phyloP scores from a whole-genome alignment of 73 alveolate species.

The Urostyla sp. region DNA sequence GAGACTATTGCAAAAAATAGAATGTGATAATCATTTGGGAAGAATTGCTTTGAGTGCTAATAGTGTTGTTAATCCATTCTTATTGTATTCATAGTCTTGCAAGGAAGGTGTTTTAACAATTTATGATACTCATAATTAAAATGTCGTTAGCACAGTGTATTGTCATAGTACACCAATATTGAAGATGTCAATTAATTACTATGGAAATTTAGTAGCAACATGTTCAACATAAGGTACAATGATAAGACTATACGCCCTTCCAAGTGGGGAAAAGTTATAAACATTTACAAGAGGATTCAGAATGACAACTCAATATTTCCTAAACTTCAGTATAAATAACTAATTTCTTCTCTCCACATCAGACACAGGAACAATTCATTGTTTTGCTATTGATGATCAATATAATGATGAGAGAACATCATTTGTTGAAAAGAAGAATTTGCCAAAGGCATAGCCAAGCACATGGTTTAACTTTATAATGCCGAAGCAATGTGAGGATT shows the following conservation, averaged over 20 bases:
- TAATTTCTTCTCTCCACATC: conserved; percentile 73
- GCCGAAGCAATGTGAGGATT: conserved; percentile 43
- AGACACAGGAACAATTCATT: conserved; percentile 84
- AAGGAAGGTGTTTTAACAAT: conserved; percentile 82
- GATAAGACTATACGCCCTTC: conserved; percentile 83
- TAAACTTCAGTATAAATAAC: conserved; percentile 72
- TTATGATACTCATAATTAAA: conserved; percentile 76
- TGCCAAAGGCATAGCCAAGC: conserved; percentile 9
- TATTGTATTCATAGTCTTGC: conserved; percentile 71
- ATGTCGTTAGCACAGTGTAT: conserved; percentile 62
- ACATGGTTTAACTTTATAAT: conserved; percentile 20
- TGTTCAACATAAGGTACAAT: conserved; percentile 87
- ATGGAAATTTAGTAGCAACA: conserved; percentile 85
- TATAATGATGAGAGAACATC: neutral
- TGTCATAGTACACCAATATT: conserved; percentile 86
- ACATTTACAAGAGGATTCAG: conserved; percentile 80
- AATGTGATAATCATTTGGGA: conserved; percentile 77
- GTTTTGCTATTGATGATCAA: conserved; percentile 54
- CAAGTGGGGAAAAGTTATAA: conserved; percentile 83
- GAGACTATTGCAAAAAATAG: conserved; percentile 70
- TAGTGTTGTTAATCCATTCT: conserved; percentile 68
- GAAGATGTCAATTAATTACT: conserved; percentile 74
- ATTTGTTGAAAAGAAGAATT: conserved; percentile 8
- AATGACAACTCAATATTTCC: conserved; percentile 68
- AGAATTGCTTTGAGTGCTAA: conserved; percentile 76